phyloP scores from a whole-genome alignment of 495 filamentous ascomycete genomes.

The Trypethelium eluteriae region DNA sequence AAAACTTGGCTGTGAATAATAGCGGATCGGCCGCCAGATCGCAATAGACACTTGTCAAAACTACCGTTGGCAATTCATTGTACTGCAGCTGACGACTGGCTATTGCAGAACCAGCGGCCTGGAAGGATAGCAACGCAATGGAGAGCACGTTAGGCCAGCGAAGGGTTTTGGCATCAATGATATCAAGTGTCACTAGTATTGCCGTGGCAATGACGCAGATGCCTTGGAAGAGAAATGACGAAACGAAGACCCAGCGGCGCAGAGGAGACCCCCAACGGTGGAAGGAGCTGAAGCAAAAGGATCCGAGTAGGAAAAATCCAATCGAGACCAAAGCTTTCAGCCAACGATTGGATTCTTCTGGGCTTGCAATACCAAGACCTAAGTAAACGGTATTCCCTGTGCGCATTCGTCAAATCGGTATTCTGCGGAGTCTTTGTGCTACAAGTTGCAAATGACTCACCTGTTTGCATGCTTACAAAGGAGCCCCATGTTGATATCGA shows the following conservation, averaged over 20 bases:
- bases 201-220: slow-evolving; percentile 50
- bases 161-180: slow-evolving; percentile 37
- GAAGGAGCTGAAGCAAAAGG: slow-evolving; percentile 54
- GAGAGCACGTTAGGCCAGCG: slow-evolving; percentile 54
- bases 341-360: slow-evolving; percentile 49
- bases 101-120: slow-evolving; percentile 64
- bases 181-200: slow-evolving; percentile 45
- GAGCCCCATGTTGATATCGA: slow-evolving; percentile 66
- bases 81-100: slow-evolving; percentile 56
- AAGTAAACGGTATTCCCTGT: slow-evolving; percentile 62
- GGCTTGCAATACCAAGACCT: slow-evolving; percentile 56
- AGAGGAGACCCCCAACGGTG: slow-evolving; percentile 51
- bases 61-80: slow-evolving; percentile 57
- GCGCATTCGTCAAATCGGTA: slow-evolving; percentile 6
- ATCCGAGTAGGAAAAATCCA: slow-evolving; percentile 58
- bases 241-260: slow-evolving; percentile 54
- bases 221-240: slow-evolving; percentile 52
- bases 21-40: slow-evolving; percentile 60
- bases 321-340: slow-evolving; percentile 60
- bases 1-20: slow-evolving; percentile 37
- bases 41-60: slow-evolving; percentile 64
- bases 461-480: slow-evolving; percentile 75
- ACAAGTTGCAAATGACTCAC: slow-evolving; percentile 26
- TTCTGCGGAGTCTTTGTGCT: neutral
- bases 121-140: slow-evolving; percentile 59